Conservation (phyloP, 2,329 filamentous ascomycete species). For the Cucurbitaria berberidis region DNA sequence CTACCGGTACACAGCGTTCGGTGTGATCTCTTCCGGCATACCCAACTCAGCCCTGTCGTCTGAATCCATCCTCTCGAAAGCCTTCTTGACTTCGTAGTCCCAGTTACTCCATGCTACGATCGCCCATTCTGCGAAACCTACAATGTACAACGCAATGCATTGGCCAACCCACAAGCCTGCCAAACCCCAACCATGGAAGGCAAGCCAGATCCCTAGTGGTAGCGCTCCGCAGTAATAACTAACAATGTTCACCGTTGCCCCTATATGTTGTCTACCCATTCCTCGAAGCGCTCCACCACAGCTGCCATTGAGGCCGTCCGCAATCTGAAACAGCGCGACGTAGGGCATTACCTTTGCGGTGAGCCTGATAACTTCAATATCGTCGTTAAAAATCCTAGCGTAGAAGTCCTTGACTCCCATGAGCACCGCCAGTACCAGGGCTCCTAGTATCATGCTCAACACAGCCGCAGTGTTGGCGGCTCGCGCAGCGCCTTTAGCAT, state of each 20-base stretch:
- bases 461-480: slow-evolving; percentile 78
- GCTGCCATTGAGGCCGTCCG: slow-evolving; percentile 83
- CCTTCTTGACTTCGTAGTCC: slow-evolving; percentile 73
- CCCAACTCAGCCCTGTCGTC: slow-evolving; percentile 52
- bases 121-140: slow-evolving; percentile 78
- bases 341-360: slow-evolving; percentile 82
- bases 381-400: slow-evolving; percentile 81
- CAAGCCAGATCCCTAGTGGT: slow-evolving; percentile 81
- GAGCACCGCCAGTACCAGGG: slow-evolving; percentile 69
- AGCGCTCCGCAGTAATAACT: slow-evolving; percentile 85
- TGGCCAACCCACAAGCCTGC: slow-evolving; percentile 83
- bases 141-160: slow-evolving; percentile 74
- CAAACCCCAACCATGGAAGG: slow-evolving; percentile 85
- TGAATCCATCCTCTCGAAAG: slow-evolving; percentile 72
- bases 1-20: slow-evolving; percentile 25
- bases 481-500: slow-evolving; percentile 69
- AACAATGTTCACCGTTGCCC: slow-evolving; percentile 79
- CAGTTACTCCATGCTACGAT: slow-evolving; percentile 81
- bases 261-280: slow-evolving; percentile 86
- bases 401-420: slow-evolving; percentile 76
- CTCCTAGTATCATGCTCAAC: slow-evolving; percentile 72
- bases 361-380: slow-evolving; percentile 71
- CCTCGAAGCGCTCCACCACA: slow-evolving; percentile 82
- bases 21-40: slow-evolving; percentile 27
- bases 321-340: slow-evolving; percentile 88